Evolutionary conservation across 2,329 filamentous ascomycete genomes (phyloP), one percentile per base, ranked within the genome.

Genomic region (Setomelanomma holmii): DNA sequence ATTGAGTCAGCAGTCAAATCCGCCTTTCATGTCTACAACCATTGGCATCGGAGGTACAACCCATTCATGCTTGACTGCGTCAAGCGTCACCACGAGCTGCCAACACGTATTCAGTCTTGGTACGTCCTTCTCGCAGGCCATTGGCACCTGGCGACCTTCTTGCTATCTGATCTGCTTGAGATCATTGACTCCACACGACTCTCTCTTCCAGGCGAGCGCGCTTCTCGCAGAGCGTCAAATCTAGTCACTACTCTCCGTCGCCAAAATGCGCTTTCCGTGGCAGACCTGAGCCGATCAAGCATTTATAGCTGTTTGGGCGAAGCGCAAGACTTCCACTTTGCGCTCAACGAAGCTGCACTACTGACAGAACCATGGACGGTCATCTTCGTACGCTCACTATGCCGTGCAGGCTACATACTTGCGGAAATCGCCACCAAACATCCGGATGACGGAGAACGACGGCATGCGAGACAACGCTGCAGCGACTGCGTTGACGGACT

Each of bases 291-390:
- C 60, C 61, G 7, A 51, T 67, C 51, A 53, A 70, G 11, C 61
- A 72, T 38, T 63, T 76, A 35, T 23, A 33, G 21, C 1, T 38
- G 23, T 5, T 39, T 40, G 17, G 27, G 14, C 17, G 36, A 39
- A n/a, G 33, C 45, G 4, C 58, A 69, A 17, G 77, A 80, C 14
- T 81, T 83, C 44, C 83, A 84, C 60, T 79, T 80, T 48, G 82
- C 82, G 0, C 75, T 84, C 20, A 80, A 78, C 36, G 77, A 83
- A 53, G 81, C 80, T 1, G 80, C 82, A 0, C 75, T 86, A 8
- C 63, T 86, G 45, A 84, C 82, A 0, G 84, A 86, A 58, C 84
- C 84, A 1, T 86, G 84, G 84, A 84, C 82, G 0, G 78, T 80
- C 23, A 78, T 85, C 20, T 54, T 54, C 2, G 51, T 54, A 7